These are phyloP conservation scores for Fusarium virguliforme DNA, from an alignment of 2,329 filamentous ascomycete species.

Conservation along the genomic window DNA sequence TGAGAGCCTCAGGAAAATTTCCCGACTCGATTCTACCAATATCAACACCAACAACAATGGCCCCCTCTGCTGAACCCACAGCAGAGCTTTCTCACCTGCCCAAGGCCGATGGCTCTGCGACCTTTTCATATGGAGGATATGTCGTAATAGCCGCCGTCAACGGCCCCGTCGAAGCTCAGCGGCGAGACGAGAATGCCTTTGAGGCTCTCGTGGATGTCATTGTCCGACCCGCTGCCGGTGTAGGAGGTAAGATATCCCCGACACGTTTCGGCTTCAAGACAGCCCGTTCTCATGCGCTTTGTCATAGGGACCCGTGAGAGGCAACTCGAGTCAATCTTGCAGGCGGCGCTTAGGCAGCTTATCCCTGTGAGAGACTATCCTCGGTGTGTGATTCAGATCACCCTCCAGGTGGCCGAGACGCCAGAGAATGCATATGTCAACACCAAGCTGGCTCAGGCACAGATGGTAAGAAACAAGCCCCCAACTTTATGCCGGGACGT, in stretches of 20 bases:
- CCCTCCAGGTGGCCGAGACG: constrained; percentile 81
- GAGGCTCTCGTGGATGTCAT: constrained; percentile 93
- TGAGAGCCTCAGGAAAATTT: constrained; percentile 38
- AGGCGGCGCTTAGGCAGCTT: constrained; percentile 80
- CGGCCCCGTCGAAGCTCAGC: constrained; percentile 90
- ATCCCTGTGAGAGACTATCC: constrained; percentile 84
- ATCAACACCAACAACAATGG: constrained; percentile 58
- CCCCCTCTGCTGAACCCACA: constrained; percentile 64
- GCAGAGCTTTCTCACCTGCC: constrained; percentile 73
- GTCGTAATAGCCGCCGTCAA: constrained; percentile 89
- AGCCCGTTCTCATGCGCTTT: constrained; percentile 41
- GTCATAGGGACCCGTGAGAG: constrained; percentile 78
- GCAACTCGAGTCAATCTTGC: constrained; percentile 84
- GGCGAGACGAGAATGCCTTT: constrained; percentile 91
- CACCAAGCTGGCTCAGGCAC: constrained; percentile 72
- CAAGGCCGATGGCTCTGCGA: constrained; percentile 85
- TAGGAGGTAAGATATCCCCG: constrained; percentile 74
- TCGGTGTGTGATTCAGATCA: constrained; percentile 83
- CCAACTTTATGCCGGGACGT: constrained; percentile 3
- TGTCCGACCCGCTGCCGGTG: constrained; percentile 86
- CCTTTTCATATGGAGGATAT: constrained; percentile 82
- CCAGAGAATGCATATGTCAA: constrained; percentile 78
- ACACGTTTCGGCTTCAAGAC: constrained; percentile 11
- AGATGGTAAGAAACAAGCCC: constrained; percentile 66
- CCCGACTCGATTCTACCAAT: constrained; percentile 24